Evolutionary conservation across 1,284 basidiomycete species (phyloP).

Genomic region (Flammula alnicola): DNA sequence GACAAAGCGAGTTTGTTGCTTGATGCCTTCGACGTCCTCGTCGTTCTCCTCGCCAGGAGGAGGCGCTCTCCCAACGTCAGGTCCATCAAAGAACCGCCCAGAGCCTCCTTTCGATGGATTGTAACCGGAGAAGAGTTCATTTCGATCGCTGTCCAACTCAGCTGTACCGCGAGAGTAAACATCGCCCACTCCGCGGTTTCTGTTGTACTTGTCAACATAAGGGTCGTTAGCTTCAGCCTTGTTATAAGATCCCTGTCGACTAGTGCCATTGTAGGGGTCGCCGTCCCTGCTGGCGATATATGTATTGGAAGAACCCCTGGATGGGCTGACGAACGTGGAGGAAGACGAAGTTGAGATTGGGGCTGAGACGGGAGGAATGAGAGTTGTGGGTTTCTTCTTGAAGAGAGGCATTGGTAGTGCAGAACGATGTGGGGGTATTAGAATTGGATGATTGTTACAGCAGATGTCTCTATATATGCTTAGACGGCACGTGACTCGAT

Average conservation of each 20-base stretch:
- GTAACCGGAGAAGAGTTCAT: constrained; percentile 77
- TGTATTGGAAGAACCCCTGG: constrained; percentile 59
- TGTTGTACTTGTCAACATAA: constrained; percentile 51
- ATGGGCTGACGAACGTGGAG: constrained; percentile 43
- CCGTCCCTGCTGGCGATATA: constrained; percentile 72
- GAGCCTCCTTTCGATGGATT: constrained; percentile 63
- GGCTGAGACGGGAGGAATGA: constrained; percentile 69
- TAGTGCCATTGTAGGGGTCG: constrained; percentile 48
- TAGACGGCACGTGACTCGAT: too few species aligned
- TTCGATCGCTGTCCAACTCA: constrained; percentile 68
- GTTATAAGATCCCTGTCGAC: constrained; percentile 31
- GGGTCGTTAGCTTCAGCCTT: constrained; percentile 29
- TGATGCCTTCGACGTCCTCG: constrained; percentile 96
- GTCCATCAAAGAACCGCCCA: constrained; percentile 71
- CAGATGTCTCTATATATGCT: too few species aligned
- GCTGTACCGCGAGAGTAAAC: constrained; percentile 62
- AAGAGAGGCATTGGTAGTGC: too few species aligned
- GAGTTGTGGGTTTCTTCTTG: constrained; percentile 68
- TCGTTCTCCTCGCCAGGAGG: constrained; percentile 83
- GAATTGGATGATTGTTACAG: too few species aligned
- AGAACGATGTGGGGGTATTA: too few species aligned
- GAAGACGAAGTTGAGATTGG: constrained; percentile 27
- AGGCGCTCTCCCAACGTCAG: constrained; percentile 48
- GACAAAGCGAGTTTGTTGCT: constrained; percentile 86
- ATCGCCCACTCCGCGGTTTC: constrained; percentile 60